A percentile compares a stretch with the other conserved stretches of the same genome.
Evolutionary conservation across 1,284 basidiomycete species (phyloP).

Genomic region (Heterobasidion irregulare): DNA sequence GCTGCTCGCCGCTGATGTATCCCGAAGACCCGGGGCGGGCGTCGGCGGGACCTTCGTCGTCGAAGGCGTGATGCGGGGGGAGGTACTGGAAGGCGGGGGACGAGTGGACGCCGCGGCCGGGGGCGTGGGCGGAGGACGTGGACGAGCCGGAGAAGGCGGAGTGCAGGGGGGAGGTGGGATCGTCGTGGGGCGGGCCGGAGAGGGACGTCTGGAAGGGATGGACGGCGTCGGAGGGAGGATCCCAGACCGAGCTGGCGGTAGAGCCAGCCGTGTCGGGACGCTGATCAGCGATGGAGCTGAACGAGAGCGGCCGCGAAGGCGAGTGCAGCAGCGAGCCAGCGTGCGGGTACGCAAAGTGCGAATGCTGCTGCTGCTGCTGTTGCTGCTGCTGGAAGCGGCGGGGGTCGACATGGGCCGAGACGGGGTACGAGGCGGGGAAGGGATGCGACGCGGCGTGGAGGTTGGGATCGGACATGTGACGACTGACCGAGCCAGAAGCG

Average conservation of each 20-base stretch:
- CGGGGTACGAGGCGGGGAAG: not conserved
- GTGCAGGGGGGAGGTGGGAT: not conserved
- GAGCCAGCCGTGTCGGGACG: constrained; percentile 11
- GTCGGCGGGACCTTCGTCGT: constrained; percentile 2
- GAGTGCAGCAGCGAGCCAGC: constrained; percentile 4
- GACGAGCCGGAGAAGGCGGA: constrained; percentile 1
- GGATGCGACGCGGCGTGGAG: not conserved
- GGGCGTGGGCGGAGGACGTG: not conserved
- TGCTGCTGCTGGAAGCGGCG: not conserved
- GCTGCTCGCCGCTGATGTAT: not conserved
- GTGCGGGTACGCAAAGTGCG: not conserved
- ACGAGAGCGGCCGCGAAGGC: constrained; percentile 1
- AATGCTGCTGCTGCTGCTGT: not conserved
- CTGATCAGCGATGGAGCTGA: constrained; percentile 1
- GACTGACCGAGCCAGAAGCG: constrained; percentile 1
- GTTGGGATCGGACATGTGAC: constrained; percentile 9
- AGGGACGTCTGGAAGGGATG: not conserved
- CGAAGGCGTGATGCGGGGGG: constrained; percentile 3
- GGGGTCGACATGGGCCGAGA: not conserved
- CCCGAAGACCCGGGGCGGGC: constrained; percentile 9
- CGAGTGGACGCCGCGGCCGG: not conserved
- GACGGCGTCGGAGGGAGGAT: constrained; percentile 1
- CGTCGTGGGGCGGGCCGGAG: not conserved
- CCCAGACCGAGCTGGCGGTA: constrained; percentile 11
- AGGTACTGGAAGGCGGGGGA: constrained; percentile 3